These are phyloP conservation scores for Suhomyces atakaporum DNA, from an alignment of 1,139 yeast species.

Conservation along the genomic window DNA sequence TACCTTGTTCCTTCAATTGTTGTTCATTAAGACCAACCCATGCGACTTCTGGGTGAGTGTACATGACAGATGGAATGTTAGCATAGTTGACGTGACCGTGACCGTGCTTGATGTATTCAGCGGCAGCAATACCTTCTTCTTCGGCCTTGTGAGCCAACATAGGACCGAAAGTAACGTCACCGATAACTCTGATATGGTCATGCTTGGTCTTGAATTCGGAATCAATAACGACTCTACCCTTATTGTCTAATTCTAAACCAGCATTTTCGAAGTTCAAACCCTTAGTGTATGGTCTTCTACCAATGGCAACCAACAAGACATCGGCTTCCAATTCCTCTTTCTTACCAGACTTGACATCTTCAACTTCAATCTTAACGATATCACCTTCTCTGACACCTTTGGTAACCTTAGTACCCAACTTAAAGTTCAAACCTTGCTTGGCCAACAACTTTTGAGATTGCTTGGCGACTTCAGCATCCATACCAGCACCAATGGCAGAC, in stretches of 20 bases:
- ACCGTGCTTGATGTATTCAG: conserved; percentile 88
- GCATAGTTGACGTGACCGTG: conserved; percentile 98
- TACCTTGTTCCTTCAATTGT: conserved; percentile 91
- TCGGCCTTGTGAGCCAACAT: conserved; percentile 99
- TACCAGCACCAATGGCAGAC: conserved; percentile 87
- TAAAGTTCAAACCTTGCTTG: conserved; percentile 95
- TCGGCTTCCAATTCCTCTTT: conserved; percentile 83
- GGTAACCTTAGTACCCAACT: conserved; percentile 87
- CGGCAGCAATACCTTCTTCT: conserved; percentile 99
- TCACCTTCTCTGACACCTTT: conserved; percentile 89
- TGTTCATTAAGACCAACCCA: conserved; percentile 98
- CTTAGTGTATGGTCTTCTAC: conserved; percentile 96
- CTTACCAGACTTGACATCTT: conserved; percentile 85
- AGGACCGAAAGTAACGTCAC: conserved; percentile 97
- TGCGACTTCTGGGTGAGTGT: conserved; percentile 98
- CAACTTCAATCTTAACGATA: conserved; percentile 80
- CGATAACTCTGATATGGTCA: conserved; percentile 94
- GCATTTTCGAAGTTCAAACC: conserved; percentile 87
- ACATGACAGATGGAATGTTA: conserved; percentile 97
- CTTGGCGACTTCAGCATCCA: conserved; percentile 96
- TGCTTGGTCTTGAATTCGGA: conserved; percentile 89
- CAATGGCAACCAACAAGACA: conserved; percentile 93
- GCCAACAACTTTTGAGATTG: conserved; percentile 83
- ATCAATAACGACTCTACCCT: conserved; percentile 92
- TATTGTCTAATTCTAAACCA: conserved; percentile 87